Evolutionary conservation across 495 filamentous ascomycete genomes (phyloP).

Genomic region (Podospora pseudocomata): DNA sequence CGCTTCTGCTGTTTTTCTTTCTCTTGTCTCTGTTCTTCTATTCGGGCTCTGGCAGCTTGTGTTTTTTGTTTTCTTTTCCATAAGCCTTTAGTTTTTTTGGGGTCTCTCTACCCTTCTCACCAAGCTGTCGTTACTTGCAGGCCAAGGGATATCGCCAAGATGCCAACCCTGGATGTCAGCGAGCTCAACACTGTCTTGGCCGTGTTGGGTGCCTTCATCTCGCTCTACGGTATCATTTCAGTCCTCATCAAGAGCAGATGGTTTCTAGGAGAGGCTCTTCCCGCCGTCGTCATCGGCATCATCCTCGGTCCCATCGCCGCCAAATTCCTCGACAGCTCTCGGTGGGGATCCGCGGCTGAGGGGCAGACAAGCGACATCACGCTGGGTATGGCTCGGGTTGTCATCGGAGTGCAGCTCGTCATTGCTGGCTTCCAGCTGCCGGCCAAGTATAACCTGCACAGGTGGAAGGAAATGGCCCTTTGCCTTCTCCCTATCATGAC

Average conservation of each 20-base stretch:
- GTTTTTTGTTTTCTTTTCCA: neutral
- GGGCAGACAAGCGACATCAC: conserved; percentile 45
- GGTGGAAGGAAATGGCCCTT: conserved; percentile 69
- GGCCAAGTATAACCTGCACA: conserved; percentile 68
- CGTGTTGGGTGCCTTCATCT: conserved; percentile 40
- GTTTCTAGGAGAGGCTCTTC: conserved; percentile 58
- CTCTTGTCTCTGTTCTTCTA: neutral
- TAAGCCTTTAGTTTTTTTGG: neutral
- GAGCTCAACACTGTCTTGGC: conserved; percentile 49
- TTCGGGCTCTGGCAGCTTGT: neutral
- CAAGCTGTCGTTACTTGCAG: neutral
- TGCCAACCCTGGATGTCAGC: conserved; percentile 52
- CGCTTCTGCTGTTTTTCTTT: neutral
- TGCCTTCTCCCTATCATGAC: conserved; percentile 84
- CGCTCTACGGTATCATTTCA: conserved; percentile 49
- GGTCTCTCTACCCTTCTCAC: neutral
- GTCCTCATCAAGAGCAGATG: conserved; percentile 51
- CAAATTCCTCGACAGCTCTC: conserved; percentile 45
- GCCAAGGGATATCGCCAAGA: conserved; percentile 17
- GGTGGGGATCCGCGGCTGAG: conserved; percentile 40
- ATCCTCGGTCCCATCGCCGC: conserved; percentile 47
- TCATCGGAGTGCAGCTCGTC: conserved; percentile 60
- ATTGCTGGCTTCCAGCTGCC: conserved; percentile 84
- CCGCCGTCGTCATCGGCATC: conserved; percentile 48
- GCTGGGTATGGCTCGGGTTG: conserved; percentile 47